Conservation (phyloP, 257 asterid genomes). For the Linaria vulgaris region DNA sequence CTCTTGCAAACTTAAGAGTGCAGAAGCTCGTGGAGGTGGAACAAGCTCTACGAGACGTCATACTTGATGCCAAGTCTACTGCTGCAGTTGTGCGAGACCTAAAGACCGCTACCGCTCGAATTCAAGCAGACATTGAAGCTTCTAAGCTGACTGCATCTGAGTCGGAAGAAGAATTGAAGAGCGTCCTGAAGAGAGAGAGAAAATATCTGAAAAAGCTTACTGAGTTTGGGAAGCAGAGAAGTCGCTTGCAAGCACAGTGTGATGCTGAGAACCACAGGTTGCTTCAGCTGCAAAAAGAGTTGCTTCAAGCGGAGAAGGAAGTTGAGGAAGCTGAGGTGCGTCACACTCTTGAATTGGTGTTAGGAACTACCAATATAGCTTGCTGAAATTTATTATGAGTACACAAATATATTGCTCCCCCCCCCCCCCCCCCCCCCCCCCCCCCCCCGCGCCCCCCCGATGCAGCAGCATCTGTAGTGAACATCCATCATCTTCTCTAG, state of each 20-base stretch:
- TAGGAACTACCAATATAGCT: no score
- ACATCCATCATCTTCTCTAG: no score
- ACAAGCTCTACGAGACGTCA: background rate
- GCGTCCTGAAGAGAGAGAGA: constrained; percentile 27
- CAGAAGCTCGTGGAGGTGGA: constrained; percentile 26
- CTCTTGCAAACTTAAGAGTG: background rate
- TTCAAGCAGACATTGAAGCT: constrained; percentile 27
- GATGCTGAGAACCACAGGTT: constrained; percentile 25
- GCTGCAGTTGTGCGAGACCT: constrained; percentile 7
- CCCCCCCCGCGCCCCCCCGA: no score
- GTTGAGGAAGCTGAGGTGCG: no score
- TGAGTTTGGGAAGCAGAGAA: constrained; percentile 22
- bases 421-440: no score
- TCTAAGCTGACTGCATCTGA: constrained; percentile 21
- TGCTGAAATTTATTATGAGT: no score
- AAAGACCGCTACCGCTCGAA: constrained; percentile 10
- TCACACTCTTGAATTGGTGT: no score
- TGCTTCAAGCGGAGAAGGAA: constrained; percentile 21
- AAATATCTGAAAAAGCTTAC: constrained; percentile 19
- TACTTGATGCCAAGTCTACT: background rate
- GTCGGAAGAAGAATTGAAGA: constrained; percentile 9
- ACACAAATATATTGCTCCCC: no score
- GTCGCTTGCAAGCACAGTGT: constrained; percentile 18
- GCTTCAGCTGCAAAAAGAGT: constrained; percentile 28
- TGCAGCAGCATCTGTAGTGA: no score